Evolutionary conservation across 169 alveolate genomes (phyloP).

Genomic region (Cryptosporidium ryanae): DNA sequence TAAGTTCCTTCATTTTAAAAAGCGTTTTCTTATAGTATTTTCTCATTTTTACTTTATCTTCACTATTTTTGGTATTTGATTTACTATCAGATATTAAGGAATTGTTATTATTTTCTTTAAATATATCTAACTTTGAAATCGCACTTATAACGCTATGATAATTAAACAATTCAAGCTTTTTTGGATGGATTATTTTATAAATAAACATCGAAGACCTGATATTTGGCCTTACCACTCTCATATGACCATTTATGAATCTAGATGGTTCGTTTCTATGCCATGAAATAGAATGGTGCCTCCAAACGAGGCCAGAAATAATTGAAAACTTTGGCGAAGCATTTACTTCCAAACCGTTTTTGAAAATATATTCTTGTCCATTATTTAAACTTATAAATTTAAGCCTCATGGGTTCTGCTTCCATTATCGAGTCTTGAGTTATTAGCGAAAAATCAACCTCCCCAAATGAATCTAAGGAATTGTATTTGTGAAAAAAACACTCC

Average conservation of each 20-base stretch:
- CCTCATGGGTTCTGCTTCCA: conserved; percentile 61
- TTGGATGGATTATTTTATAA: conserved; percentile 3
- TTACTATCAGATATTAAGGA: not conserved
- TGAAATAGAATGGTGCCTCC: conserved; percentile 49
- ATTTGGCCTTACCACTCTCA: conserved; percentile 27
- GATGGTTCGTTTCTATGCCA: conserved; percentile 33
- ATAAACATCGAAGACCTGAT: not conserved
- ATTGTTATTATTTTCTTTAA: not conserved
- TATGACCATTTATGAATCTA: conserved; percentile 20
- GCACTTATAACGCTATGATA: conserved; percentile 32
- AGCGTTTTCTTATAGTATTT: conserved; percentile 17
- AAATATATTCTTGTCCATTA: conserved; percentile 44
- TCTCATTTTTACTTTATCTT: conserved; percentile 13
- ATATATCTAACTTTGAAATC: conserved; percentile 4
- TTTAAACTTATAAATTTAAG: conserved; percentile 50
- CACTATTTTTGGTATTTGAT: not conserved
- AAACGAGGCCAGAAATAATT: conserved; percentile 55
- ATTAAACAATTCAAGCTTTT: conserved; percentile 44
- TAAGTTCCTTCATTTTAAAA: conserved; percentile 19
- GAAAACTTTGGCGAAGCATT: conserved; percentile 50
- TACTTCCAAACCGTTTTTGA: conserved; percentile 15
- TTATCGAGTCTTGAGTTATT: conserved; percentile 36
- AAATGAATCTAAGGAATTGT: conserved; percentile 38
- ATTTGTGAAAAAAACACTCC: conserved; percentile 8
- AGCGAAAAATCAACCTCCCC: conserved; percentile 63